phyloP scores from a whole-genome alignment of 1,284 basidiomycete genomes.

The Lentinus polychrous region DNA sequence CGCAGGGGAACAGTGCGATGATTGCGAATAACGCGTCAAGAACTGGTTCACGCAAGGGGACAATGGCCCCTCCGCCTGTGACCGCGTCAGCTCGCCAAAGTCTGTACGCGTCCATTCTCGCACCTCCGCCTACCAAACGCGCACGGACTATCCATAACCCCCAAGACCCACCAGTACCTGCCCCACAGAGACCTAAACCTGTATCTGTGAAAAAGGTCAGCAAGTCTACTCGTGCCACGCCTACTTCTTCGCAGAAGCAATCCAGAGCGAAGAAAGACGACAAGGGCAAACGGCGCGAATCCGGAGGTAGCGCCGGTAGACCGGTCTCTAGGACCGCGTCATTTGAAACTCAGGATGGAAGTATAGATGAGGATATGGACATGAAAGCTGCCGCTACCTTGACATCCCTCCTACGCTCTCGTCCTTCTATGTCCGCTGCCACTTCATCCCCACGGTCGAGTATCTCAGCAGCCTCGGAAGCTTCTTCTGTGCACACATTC shows the following conservation, averaged over 20 bases:
- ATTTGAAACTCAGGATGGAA: conserved; percentile 13
- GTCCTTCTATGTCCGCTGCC: conserved; percentile 49
- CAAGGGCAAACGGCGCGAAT: conserved; percentile 47
- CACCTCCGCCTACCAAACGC: conserved; percentile 64
- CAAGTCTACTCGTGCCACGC: conserved; percentile 18
- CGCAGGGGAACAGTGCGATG: conserved; percentile 30
- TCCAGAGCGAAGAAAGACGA: conserved; percentile 24
- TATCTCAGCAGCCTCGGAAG: conserved; percentile 45
- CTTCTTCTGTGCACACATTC: conserved; percentile 48
- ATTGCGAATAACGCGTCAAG: conserved; percentile 17
- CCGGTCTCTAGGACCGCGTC: conserved; percentile 1
- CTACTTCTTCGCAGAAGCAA: conserved; percentile 27
- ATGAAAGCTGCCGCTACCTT: conserved; percentile 76
- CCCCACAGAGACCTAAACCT: conserved; percentile 32
- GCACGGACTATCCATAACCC: conserved; percentile 70
- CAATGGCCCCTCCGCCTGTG: conserved; percentile 42
- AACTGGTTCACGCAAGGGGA: conserved; percentile 29
- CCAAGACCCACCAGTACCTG: conserved; percentile 54
- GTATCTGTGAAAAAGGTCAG: conserved; percentile 20
- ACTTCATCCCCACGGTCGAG: conserved; percentile 62
- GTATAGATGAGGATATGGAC: conserved; percentile 53
- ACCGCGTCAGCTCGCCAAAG: conserved; percentile 42
- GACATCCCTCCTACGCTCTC: conserved; percentile 60
- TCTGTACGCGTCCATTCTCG: conserved; percentile 66
- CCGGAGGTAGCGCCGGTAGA: conserved; percentile 22